These are phyloP conservation scores for Speleostelium caveatum DNA, from an alignment of 78 protist species.

Conservation along the genomic window DNA sequence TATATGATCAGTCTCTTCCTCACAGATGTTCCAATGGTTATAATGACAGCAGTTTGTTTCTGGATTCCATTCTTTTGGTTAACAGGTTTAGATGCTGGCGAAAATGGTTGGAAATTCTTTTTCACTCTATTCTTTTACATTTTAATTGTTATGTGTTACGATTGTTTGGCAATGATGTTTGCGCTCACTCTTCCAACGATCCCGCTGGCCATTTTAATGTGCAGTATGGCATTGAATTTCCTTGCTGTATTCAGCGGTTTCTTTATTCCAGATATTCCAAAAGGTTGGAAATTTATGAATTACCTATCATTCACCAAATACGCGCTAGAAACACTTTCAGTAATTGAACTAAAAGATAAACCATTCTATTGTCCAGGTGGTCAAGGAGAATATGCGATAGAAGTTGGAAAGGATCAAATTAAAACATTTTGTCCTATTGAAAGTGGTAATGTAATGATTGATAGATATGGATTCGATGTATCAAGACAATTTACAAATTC, in stretches of 20 bases:
- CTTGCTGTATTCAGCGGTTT: slow-evolving; percentile 70
- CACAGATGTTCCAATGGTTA: slow-evolving; percentile 48
- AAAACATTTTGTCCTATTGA: slow-evolving; percentile 16
- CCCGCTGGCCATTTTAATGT: slow-evolving; percentile 34
- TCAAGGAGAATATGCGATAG: background rate
- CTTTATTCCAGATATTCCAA: slow-evolving; percentile 46
- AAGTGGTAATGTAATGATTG: slow-evolving; percentile 24
- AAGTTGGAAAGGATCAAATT: background rate
- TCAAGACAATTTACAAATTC: slow-evolving; percentile 18
- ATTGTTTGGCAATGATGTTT: slow-evolving; percentile 31
- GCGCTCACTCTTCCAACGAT: slow-evolving; percentile 60
- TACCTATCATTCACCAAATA: slow-evolving; percentile 23
- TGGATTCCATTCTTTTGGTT: slow-evolving; percentile 73
- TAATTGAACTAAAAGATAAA: slow-evolving; percentile 26
- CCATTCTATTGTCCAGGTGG: slow-evolving; percentile 17
- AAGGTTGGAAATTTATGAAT: slow-evolving; percentile 70
- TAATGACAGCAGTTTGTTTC: slow-evolving; percentile 45
- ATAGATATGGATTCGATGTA: slow-evolving; percentile 29
- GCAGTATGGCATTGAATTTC: slow-evolving; percentile 52
- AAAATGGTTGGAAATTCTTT: slow-evolving; percentile 75
- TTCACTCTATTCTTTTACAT: slow-evolving; percentile 23
- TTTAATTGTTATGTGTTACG: slow-evolving; percentile 37
- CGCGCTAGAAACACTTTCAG: slow-evolving; percentile 43
- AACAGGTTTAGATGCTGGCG: slow-evolving; percentile 51
- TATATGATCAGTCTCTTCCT: slow-evolving; percentile 17